Evolutionary conservation across 176 grass and related monocot species (phyloP), one percentile per base, ranked within the genome.

Genomic region (Oryza glumipatula): DNA sequence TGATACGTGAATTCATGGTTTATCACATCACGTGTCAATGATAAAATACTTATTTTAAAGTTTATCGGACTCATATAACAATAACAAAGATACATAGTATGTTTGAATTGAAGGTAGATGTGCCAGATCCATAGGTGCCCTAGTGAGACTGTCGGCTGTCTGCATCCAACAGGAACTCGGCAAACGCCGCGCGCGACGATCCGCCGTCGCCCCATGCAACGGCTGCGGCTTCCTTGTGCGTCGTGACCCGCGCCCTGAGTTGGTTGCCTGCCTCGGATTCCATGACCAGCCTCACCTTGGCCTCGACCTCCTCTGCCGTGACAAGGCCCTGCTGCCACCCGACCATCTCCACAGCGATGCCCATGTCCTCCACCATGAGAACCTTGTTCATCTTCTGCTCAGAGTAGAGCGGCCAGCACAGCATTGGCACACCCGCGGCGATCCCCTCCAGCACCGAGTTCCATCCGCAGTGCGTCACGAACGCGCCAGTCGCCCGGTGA

Each of bases 381-480:
- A 86, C 63, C 87, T 89, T 87, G 77, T 91, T 91, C 68, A 70
- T 52, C 19, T 60, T 86, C 61, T 87, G 89, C 69, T 91, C 89
- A 8, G 89, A 54, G 26, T 78, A 38, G 19, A 84, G 70, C 3
- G 85, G 89, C 89, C 84, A 91, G 19, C 89, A 91, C 45, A 91
- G 43, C 74, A 91, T 87, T 19, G 89, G 80, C 11, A 83, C 73
- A 0, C 80, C 89, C 0, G 80, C 68, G 4, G 38, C 28, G 17
- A 92, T 1, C 3, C 16, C 81, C 69, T 91, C 89, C 19, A 92
- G 28, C 7, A 67, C 61, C 38, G 82, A 82, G 82, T 91, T 90
- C 85, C 89, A 91, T 44, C 85, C 85, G 1, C 76, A 82, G 76
- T 91, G 89, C 16, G 80, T 88, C 76, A 91, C 83, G 54, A 88